Percentiles rank a stretch among this genome's conserved stretches.
Conservation (phyloP, 2,329 filamentous ascomycete species). For the Neoscytalidium dimidiatum region DNA sequence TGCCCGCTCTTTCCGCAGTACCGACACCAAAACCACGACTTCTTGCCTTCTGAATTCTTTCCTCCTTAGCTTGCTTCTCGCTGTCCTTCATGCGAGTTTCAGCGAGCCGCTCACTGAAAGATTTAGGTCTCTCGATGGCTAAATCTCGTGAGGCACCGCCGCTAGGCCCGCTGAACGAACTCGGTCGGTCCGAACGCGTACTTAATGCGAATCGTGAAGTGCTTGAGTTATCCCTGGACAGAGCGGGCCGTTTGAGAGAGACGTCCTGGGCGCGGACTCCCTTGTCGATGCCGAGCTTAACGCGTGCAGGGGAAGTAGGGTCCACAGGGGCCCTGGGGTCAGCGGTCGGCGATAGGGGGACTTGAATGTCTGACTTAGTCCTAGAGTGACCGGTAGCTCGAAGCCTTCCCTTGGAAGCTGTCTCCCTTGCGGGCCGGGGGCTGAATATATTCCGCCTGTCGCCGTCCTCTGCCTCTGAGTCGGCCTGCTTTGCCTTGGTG, state of each 20-base stretch:
- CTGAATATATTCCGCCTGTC: slow-evolving; percentile 32
- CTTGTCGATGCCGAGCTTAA: slow-evolving; percentile 86
- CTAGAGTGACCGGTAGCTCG: neutral
- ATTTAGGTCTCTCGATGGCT: slow-evolving; percentile 42
- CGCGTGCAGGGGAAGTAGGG: slow-evolving; percentile 74
- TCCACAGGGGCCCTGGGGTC: slow-evolving; percentile 49
- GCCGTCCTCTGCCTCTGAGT: slow-evolving; percentile 27
- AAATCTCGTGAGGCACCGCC: neutral
- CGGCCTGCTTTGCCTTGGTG: slow-evolving; percentile 49
- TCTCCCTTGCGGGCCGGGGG: slow-evolving; percentile 31
- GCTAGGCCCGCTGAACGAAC: slow-evolving; percentile 5
- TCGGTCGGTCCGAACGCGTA: slow-evolving; percentile 8
- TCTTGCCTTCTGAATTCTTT: slow-evolving; percentile 45
- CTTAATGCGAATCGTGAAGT: neutral
- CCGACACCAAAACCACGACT: slow-evolving; percentile 42
- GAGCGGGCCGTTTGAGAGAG: slow-evolving; percentile 74
- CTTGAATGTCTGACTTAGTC: slow-evolving; percentile 56
- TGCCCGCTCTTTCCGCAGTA: slow-evolving; percentile 18
- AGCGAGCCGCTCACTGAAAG: slow-evolving; percentile 85
- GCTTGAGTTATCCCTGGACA: neutral
- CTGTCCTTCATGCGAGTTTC: slow-evolving; percentile 57
- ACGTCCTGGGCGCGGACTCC: slow-evolving; percentile 78
- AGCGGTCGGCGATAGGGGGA: slow-evolving; percentile 72
- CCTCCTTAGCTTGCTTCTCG: slow-evolving; percentile 46
- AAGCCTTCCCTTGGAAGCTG: slow-evolving; percentile 22